Conservation (phyloP, 2,329 filamentous ascomycete species). For the Tolypocladium inflatum region DNA sequence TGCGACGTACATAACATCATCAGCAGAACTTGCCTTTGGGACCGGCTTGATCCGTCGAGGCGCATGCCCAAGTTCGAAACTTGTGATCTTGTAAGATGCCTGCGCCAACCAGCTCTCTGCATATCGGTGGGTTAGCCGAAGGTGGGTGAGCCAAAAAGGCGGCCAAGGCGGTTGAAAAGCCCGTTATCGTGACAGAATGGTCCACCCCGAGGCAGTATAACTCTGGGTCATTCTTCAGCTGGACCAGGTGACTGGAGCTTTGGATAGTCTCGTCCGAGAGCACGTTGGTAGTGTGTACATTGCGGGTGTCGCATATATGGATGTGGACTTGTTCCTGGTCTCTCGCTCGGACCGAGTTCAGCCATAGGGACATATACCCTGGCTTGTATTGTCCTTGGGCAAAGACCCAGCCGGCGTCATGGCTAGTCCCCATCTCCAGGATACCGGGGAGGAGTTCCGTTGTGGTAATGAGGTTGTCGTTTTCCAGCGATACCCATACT, state of each 20-base stretch:
- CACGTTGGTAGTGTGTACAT: neutral
- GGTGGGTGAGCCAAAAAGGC: neutral
- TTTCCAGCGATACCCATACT: neutral
- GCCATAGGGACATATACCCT: neutral
- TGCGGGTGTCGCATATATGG: conserved; percentile 4
- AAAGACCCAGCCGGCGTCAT: conserved; percentile 5
- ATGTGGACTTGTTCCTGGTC: conserved; percentile 9
- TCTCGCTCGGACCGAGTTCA: conserved; percentile 7
- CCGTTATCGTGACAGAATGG: neutral
- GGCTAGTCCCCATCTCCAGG: conserved; percentile 1
- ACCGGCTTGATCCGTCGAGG: conserved; percentile 4
- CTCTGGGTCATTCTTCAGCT: neutral
- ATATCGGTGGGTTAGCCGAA: neutral
- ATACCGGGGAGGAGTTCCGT: conserved; percentile 5
- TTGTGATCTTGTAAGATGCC: conserved; percentile 7
- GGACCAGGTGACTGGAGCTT: neutral
- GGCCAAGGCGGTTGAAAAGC: neutral
- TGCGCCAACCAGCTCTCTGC: conserved; percentile 5
- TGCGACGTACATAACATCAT: neutral
- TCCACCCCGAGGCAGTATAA: conserved; percentile 2
- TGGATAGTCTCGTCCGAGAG: neutral
- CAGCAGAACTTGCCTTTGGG: conserved; percentile 4
- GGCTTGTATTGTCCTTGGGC: conserved; percentile 5
- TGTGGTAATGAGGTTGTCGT: conserved; percentile 5
- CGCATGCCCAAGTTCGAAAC: conserved; percentile 7